These are phyloP conservation scores for Acrasis kona DNA, from an alignment of 78 protist species.

Conservation along the genomic window DNA sequence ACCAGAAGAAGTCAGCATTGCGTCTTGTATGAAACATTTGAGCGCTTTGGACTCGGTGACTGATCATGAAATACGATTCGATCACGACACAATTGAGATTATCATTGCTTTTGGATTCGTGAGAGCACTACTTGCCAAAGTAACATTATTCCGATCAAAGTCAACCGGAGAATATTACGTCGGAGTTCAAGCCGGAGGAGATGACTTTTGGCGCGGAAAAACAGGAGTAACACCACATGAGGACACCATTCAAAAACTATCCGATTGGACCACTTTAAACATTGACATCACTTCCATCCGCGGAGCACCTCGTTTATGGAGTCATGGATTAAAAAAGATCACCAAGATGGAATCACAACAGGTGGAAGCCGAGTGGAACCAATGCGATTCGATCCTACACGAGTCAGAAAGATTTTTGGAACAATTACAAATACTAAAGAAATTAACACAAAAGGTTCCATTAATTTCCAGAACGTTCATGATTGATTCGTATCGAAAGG, in stretches of 20 bases:
- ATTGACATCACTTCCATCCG: background rate
- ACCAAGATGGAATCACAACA: background rate
- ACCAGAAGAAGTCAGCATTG: background rate
- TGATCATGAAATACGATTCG: background rate
- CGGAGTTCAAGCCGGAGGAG: background rate
- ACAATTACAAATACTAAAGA: background rate
- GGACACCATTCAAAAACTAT: background rate
- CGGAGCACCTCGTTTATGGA: background rate
- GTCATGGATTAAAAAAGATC: background rate
- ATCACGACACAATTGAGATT: background rate
- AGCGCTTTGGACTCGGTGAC: background rate
- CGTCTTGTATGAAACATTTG: background rate
- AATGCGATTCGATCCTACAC: background rate
- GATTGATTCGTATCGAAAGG: background rate
- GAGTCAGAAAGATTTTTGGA: background rate
- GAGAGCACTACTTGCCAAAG: background rate
- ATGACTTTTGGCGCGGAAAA: background rate
- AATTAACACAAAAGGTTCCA: background rate
- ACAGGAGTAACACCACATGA: background rate
- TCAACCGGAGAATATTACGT: background rate
- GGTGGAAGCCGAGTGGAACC: background rate
- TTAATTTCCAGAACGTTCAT: background rate
- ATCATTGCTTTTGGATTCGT: background rate
- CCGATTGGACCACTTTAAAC: background rate
- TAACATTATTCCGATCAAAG: no score